Conservation (phyloP, 106 monocot species). For the Phalaenopsis aphrodite region DNA sequence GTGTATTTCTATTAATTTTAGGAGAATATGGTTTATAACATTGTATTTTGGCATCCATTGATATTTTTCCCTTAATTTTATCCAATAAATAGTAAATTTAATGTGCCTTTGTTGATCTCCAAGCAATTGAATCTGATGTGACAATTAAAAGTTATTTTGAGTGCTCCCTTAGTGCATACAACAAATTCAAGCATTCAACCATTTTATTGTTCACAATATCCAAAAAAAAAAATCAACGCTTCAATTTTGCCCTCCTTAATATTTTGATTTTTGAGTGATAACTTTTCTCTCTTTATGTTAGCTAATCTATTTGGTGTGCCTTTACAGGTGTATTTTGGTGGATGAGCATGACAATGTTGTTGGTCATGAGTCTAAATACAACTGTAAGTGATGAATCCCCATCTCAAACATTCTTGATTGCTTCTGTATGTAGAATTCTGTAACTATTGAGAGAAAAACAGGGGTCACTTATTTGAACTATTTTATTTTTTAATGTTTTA, state of each 20-base stretch:
- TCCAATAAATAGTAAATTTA: no score
- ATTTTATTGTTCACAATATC: not conserved
- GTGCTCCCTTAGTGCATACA: no score
- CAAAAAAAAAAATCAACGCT: not conserved
- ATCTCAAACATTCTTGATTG: not conserved
- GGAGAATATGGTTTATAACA: no score
- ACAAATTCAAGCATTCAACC: no score
- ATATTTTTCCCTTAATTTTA: no score
- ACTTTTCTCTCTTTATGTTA: not conserved
- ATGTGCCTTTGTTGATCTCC: no score
- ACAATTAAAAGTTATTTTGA: no score
- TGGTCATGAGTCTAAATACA: slow-evolving; percentile 96
- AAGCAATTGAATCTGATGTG: no score
- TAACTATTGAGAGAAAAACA: not conserved
- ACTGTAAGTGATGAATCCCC: slow-evolving; percentile 52
- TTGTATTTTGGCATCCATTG: no score
- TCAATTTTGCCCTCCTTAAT: not conserved
- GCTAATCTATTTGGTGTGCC: not conserved
- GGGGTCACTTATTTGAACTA: not conserved
- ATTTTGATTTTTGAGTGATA: not conserved
- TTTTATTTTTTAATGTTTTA: not conserved
- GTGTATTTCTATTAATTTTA: no score
- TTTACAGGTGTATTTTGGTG: slow-evolving; percentile 87
- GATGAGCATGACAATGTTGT: slow-evolving; percentile 87
- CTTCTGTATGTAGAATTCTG: not conserved